Percentiles rank a stretch among this genome's conserved stretches.
phyloP scores from a whole-genome alignment of 164 flowering plant species.

The Magnolia kwangsiensis region DNA sequence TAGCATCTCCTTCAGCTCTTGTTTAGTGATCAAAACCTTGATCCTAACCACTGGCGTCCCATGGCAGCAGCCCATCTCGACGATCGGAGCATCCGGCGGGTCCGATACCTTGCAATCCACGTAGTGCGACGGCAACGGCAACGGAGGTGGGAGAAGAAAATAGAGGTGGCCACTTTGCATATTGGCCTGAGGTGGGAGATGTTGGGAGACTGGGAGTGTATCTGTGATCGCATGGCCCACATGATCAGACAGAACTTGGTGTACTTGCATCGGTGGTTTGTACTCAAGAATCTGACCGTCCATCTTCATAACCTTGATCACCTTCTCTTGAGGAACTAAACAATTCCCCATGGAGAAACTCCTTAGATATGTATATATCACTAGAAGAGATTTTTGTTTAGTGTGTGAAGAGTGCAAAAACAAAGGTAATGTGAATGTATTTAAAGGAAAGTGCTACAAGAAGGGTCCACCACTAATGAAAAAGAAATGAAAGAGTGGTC shows the following conservation, averaged over 20 bases:
- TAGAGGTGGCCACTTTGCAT: constrained; percentile 39
- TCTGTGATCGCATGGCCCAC: constrained; percentile 43
- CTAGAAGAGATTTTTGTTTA: not conserved
- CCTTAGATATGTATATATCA: no score
- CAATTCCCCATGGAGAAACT: constrained; percentile 66
- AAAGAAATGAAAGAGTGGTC: not conserved
- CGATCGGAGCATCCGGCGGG: constrained; percentile 18
- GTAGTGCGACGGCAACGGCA: constrained; percentile 4
- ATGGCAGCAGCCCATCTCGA: constrained; percentile 8
- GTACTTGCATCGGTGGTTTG: constrained; percentile 41
- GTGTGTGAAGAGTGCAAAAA: constrained; percentile 13
- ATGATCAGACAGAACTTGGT: constrained; percentile 46
- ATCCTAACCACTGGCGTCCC: constrained; percentile 41
- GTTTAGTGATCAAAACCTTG: constrained; percentile 59
- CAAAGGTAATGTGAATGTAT: constrained; percentile 22
- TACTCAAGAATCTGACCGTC: constrained; percentile 63
- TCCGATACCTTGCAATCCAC: constrained; percentile 24
- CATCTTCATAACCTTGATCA: constrained; percentile 48
- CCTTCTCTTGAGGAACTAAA: constrained; percentile 35
- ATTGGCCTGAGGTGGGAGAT: constrained; percentile 35
- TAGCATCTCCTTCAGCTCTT: constrained; percentile 56
- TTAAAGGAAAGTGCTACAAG: constrained; percentile 8
- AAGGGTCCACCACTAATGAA: not conserved
- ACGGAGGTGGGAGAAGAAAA: constrained; percentile 49
- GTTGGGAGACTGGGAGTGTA: constrained; percentile 22